These are phyloP conservation scores for Corymbia maculata DNA, from an alignment of 345 rosid species.

Conservation along the genomic window DNA sequence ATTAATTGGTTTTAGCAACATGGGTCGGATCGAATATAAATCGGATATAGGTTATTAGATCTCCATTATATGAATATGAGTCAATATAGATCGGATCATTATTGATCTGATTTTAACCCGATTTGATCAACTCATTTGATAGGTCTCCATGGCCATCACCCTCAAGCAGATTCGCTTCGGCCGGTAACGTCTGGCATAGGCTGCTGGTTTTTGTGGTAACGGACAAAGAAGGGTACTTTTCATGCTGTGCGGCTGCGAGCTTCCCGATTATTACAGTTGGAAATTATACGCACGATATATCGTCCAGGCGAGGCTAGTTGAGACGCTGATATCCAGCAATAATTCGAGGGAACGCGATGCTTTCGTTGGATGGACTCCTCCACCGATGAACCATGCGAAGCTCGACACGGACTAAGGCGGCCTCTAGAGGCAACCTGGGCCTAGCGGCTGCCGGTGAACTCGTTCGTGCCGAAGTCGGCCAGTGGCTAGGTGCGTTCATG, in stretches of 20 bases:
- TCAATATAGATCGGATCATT: no score
- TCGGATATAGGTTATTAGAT: no score
- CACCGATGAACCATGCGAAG: neutral
- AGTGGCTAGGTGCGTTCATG: neutral
- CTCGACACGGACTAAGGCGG: neutral
- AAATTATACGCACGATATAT: no score
- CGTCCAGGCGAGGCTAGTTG: neutral
- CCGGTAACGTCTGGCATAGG: neutral
- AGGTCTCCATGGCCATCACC: neutral
- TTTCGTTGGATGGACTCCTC: neutral
- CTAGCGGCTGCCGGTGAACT: neutral
- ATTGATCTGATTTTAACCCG: no score
- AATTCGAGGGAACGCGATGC: neutral
- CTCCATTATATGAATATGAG: no score
- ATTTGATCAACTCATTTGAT: no score
- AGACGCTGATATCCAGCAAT: neutral
- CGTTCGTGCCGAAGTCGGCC: neutral
- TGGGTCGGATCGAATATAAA: no score
- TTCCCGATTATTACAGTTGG: neutral
- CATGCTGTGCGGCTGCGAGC: neutral
- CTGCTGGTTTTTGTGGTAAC: neutral
- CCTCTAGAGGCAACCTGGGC: neutral
- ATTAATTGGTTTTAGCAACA: no score
- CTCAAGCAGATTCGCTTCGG: neutral
- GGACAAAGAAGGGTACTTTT: neutral